phyloP scores from a whole-genome alignment of 2,329 filamentous ascomycete genomes.

The Aureobasidium sp. region DNA sequence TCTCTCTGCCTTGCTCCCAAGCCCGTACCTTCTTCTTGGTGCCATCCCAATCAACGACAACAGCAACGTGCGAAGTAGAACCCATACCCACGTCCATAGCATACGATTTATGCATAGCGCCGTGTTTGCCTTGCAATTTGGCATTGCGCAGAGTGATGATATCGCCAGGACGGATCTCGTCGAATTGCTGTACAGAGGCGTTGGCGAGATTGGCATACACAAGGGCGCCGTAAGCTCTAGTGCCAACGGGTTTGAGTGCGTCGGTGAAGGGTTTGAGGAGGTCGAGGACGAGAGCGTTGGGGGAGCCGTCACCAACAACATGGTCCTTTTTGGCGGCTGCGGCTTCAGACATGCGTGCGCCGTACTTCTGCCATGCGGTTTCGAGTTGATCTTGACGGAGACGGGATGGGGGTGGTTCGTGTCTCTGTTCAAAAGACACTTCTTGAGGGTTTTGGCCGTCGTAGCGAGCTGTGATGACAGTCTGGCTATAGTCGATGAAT shows the following conservation, averaged over 20 bases:
- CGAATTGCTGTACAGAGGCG: constrained; percentile 78
- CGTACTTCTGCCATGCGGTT: constrained; percentile 72
- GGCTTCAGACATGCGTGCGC: constrained; percentile 66
- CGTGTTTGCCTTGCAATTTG: constrained; percentile 90
- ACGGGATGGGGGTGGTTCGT: constrained; percentile 72
- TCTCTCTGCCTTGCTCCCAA: constrained; percentile 93
- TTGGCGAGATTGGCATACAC: constrained; percentile 96
- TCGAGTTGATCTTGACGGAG: constrained; percentile 92
- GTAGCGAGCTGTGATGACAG: constrained; percentile 72
- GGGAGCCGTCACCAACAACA: constrained; percentile 76
- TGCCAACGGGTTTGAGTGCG: constrained; percentile 77
- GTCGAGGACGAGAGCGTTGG: constrained; percentile 69
- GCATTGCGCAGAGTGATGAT: constrained; percentile 90
- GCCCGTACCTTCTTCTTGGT: constrained; percentile 95
- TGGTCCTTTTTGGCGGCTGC: constrained; percentile 67
- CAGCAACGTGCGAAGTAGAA: constrained; percentile 63
- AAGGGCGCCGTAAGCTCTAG: constrained; percentile 78
- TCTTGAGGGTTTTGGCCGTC: constrained; percentile 67
- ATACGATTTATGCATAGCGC: constrained; percentile 93
- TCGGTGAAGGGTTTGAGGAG: constrained; percentile 64
- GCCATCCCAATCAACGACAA: constrained; percentile 96
- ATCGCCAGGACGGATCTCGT: constrained; percentile 89
- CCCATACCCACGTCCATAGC: constrained; percentile 72
- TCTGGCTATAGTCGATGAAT: constrained; percentile 95
- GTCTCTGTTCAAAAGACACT: constrained; percentile 72